These are phyloP conservation scores for Kwoniella sp. DNA, from an alignment of 768 basidiomycete genomes.

Conservation along the genomic window DNA sequence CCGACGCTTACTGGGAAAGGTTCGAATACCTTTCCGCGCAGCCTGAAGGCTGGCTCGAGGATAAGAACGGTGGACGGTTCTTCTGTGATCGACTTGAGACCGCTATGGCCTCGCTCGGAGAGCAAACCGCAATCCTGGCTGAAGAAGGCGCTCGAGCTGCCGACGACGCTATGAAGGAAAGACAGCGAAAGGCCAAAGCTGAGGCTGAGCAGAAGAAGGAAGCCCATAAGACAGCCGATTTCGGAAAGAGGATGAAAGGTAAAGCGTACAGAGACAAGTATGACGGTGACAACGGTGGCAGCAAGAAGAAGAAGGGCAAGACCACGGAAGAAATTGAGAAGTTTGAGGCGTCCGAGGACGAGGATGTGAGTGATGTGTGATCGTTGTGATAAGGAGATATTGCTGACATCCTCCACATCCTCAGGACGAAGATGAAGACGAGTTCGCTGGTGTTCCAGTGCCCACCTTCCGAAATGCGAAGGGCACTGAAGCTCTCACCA, in stretches of 20 bases:
- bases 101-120: conserved; percentile 63
- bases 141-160: conserved; percentile 68
- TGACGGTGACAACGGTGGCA: conserved; percentile 23
- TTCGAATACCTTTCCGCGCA: conserved; percentile 47
- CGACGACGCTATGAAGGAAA: conserved; percentile 66
- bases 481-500: conserved; percentile 60
- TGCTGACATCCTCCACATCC: neutral
- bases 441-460: conserved; percentile 26
- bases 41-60: conserved; percentile 55
- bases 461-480: conserved; percentile 36
- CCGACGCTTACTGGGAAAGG: conserved; percentile 61
- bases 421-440: conserved; percentile 30
- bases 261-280: conserved; percentile 46
- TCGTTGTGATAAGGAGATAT: neutral
- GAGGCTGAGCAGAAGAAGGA: conserved; percentile 57
- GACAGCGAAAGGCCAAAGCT: conserved; percentile 61
- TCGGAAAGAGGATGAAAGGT: conserved; percentile 48
- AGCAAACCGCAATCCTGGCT: conserved; percentile 70
- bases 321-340: conserved; percentile 59
- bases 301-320: conserved; percentile 39
- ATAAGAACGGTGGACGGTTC: conserved; percentile 71
- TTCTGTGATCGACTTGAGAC: conserved; percentile 80
- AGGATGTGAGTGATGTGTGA: conserved; percentile 56
- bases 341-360: conserved; percentile 47
- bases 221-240: conserved; percentile 46